phyloP scores from a whole-genome alignment of 2,329 filamentous ascomycete species.

The Fusarium virguliforme region DNA sequence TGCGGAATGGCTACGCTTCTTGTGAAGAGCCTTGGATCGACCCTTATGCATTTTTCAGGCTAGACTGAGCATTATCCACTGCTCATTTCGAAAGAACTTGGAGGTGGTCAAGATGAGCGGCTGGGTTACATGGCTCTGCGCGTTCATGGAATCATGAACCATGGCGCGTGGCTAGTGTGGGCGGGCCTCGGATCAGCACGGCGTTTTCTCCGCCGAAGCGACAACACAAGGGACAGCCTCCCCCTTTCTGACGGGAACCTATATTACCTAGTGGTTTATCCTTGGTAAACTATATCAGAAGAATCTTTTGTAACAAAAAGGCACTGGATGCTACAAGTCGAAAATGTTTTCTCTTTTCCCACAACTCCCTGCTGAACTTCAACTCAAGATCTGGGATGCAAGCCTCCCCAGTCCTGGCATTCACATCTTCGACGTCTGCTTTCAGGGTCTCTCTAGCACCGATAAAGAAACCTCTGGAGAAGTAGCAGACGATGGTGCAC shows the following conservation, averaged over 20 bases:
- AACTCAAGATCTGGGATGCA: constrained; percentile 1
- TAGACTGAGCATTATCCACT: too few species aligned
- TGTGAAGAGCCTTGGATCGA: too few species aligned
- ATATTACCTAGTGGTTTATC: neutral
- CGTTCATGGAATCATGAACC: too few species aligned
- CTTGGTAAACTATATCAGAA: too few species aligned
- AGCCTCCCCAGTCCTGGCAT: neutral
- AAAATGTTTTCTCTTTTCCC: constrained; percentile 2
- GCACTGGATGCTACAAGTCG: neutral
- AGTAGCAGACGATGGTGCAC: neutral
- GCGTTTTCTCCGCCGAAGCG: constrained; percentile 1
- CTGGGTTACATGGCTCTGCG: too few species aligned
- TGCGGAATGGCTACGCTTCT: too few species aligned
- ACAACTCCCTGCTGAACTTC: neutral
- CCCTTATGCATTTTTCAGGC: too few species aligned
- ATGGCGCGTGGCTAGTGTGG: neutral
- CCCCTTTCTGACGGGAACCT: neutral
- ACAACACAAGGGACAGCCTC: neutral
- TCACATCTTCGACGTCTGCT: neutral
- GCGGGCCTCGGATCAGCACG: neutral
- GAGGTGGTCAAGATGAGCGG: too few species aligned
- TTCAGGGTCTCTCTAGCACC: neutral
- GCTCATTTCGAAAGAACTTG: too few species aligned
- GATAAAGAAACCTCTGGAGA: neutral
- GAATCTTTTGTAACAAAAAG: neutral